Evolutionary conservation across 331 rosid genomes (phyloP), one percentile per base, ranked within the genome.

Genomic region (Ulmus americana): DNA sequence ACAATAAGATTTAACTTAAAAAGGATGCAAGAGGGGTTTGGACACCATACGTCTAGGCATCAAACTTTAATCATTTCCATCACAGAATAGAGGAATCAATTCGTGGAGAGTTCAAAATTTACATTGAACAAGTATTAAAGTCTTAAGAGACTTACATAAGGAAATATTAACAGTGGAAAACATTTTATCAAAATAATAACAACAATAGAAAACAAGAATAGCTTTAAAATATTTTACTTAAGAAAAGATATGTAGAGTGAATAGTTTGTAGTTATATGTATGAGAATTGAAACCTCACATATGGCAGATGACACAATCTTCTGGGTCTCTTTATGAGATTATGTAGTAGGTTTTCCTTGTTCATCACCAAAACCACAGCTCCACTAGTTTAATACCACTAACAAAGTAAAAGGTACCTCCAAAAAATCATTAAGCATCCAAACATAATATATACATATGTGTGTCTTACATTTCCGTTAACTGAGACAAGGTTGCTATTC

Each of bases 381-480:
- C 22, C 47, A 43, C 7, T 13, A 62, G 35, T 59, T 76, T 55
- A 78, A 63, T 40, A 51, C 7, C 22, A 45, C 35, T 7, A 69
- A 28, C 10, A 38, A 61, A 41, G 22, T 8, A 13, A 39, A 15
- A 39, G 64, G 44, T 4, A 60, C 51, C n/a, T 20, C 1, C 12
- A 35, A 68, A 61, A 45, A 38, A 38, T 18, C 40, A 70, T 18
- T 14, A 9, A 9, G 16, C 68, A 61, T 12, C 9, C 47, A 54
- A 22, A 16, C 10, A 53, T 5, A 0, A 39, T 2, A 13, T 7
- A 15, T 47, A 53, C 10, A 22, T 35, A 10, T 10, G 35, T 11
- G 12, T 59, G 55, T 74, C 91, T 83, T 74, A 90, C 97, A 78
- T 73, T 85, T 72, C 85, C 88, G 65, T 85, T 89, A 42, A 70